phyloP scores from a whole-genome alignment of 2,329 filamentous ascomycete genomes.

The Sporothrix mexicana region DNA sequence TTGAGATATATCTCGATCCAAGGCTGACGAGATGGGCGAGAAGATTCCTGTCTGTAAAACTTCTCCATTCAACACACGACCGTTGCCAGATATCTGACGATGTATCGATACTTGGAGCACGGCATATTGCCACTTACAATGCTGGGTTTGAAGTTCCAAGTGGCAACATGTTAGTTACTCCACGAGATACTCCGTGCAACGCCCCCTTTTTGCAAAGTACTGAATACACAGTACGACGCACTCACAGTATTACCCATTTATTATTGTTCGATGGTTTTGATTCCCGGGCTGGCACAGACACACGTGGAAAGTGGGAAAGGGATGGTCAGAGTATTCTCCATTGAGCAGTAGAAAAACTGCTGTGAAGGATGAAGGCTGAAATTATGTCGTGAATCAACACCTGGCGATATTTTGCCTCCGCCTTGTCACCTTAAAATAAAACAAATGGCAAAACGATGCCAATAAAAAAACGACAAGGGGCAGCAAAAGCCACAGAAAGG shows the following conservation, averaged over 20 bases:
- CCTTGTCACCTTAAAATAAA: not conserved
- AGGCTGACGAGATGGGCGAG: not conserved
- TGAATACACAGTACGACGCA: too few relatives aligned
- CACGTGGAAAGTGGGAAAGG: not conserved
- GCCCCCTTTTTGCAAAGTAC: not conserved
- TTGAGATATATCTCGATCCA: conserved; percentile 2
- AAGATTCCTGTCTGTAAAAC: not conserved
- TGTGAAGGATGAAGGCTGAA: conserved; percentile 1
- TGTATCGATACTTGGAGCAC: not conserved
- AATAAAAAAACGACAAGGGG: not conserved
- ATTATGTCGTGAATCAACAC: not conserved
- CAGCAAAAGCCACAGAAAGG: not conserved
- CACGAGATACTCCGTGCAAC: not conserved
- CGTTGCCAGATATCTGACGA: not conserved
- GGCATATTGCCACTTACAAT: not conserved
- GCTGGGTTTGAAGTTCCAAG: not conserved
- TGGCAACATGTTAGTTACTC: too few relatives aligned
- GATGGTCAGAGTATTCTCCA: not conserved
- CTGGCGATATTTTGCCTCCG: not conserved
- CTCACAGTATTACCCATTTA: too few relatives aligned
- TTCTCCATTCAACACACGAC: not conserved
- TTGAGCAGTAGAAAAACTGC: conserved; percentile 15
- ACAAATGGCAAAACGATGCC: not conserved
- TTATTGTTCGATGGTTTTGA: not conserved
- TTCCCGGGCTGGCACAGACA: not conserved